Evolutionary conservation across 805 yeast genomes (phyloP).

Genomic region (Schwanniomyces vanrijiae): DNA sequence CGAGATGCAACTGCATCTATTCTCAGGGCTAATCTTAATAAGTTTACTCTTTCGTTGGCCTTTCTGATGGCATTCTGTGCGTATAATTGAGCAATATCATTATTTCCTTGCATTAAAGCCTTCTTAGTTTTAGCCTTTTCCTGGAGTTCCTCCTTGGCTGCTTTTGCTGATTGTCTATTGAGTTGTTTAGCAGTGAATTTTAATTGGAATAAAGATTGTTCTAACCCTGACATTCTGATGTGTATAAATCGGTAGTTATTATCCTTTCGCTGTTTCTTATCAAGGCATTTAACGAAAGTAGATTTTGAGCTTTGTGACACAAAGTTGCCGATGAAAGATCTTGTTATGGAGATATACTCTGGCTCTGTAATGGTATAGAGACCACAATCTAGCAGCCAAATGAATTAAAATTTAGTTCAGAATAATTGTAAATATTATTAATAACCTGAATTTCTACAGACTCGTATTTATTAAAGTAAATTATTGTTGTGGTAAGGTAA

Average conservation of each 20-base stretch:
- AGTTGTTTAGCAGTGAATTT: slow-evolving; percentile 93
- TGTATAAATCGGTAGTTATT: not conserved
- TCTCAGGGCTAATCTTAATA: slow-evolving; percentile 79
- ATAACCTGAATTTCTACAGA: too few species aligned
- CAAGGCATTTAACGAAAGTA: not conserved
- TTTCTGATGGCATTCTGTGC: slow-evolving; percentile 97
- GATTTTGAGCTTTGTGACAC: not conserved
- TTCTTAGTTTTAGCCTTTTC: slow-evolving; percentile 90
- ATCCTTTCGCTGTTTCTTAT: not conserved
- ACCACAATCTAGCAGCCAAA: too few species aligned
- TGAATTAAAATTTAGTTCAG: too few species aligned
- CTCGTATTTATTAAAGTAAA: too few species aligned
- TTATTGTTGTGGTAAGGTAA: too few species aligned
- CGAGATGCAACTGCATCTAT: slow-evolving; percentile 95
- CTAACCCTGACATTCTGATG: slow-evolving; percentile 35
- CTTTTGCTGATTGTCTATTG: slow-evolving; percentile 83
- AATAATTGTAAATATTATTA: too few species aligned
- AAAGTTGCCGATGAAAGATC: not conserved
- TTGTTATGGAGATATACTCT: too few species aligned
- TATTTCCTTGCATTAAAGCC: slow-evolving; percentile 80
- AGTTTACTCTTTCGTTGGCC: slow-evolving; percentile 78
- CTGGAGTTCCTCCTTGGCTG: slow-evolving; percentile 84
- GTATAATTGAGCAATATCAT: slow-evolving; percentile 89
- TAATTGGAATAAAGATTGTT: slow-evolving; percentile 61
- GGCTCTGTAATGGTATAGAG: too few species aligned